Evolutionary conservation across 306 rosid species (phyloP).

Genomic region (Datisca glomerata): DNA sequence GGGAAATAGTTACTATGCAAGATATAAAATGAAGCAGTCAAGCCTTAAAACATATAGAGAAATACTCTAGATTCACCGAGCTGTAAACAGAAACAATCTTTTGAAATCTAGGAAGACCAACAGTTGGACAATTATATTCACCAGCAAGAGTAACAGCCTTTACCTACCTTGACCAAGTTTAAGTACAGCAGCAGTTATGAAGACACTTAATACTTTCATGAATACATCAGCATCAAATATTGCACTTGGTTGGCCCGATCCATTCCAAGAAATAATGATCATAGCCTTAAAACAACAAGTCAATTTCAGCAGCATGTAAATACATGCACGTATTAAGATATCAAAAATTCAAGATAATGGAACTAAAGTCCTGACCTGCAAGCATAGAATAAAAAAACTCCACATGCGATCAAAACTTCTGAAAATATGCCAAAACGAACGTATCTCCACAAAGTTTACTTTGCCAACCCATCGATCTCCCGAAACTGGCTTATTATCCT

Average conservation of each 20-base stretch:
- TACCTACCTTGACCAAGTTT: conserved; percentile 81
- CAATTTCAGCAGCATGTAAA: conserved; percentile 15
- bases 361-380: conserved; percentile 51
- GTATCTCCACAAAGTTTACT: conserved; percentile 88
- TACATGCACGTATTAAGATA: conserved; percentile 4
- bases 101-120: too few relatives aligned
- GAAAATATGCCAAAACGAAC: conserved; percentile 92
- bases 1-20: too few relatives aligned
- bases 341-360: background rate
- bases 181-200: conserved; percentile 86
- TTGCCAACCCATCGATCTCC: conserved; percentile 89
- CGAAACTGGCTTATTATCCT: conserved; percentile 49
- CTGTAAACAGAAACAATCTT: too few relatives aligned
- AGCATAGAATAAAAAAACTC: conserved; percentile 80
- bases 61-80: too few relatives aligned
- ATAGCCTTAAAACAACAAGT: conserved; percentile 44
- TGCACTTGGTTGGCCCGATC: conserved; percentile 65
- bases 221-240: conserved; percentile 52
- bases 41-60: too few relatives aligned
- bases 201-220: conserved; percentile 82
- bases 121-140: too few relatives aligned
- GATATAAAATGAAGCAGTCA: too few relatives aligned
- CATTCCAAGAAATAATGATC: conserved; percentile 95
- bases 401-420: conserved; percentile 99
- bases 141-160: background rate